These are phyloP conservation scores for Cladosporium oxysporum DNA, from an alignment of 2,329 filamentous ascomycete species.

Conservation along the genomic window DNA sequence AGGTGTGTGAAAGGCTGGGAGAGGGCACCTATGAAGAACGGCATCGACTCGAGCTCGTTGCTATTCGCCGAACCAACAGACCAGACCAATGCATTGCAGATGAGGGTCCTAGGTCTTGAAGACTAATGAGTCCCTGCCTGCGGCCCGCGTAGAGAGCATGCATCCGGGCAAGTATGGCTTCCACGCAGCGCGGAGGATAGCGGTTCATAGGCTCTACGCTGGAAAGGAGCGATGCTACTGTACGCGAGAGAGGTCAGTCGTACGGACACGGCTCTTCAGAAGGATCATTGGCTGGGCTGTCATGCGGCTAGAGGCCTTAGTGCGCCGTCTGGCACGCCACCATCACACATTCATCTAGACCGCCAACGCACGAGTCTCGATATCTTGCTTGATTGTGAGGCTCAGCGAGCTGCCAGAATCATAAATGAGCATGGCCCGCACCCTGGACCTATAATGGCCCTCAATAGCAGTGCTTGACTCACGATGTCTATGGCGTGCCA, in stretches of 20 bases:
- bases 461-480: neutral
- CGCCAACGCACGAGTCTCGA: constrained; percentile 8
- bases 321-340: constrained; percentile 9
- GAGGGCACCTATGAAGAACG: constrained; percentile 32
- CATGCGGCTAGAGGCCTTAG: constrained; percentile 21
- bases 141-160: constrained; percentile 8
- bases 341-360: constrained; percentile 20
- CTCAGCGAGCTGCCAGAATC: constrained; percentile 6
- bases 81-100: constrained; percentile 23
- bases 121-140: constrained; percentile 22
- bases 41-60: constrained; percentile 23
- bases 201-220: too few relatives aligned
- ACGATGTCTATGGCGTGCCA: neutral
- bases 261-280: constrained; percentile 13
- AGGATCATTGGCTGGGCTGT: constrained; percentile 16
- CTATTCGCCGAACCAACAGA: constrained; percentile 32
- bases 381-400: neutral
- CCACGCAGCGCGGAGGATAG: too few relatives aligned
- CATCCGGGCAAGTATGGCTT: too few relatives aligned
- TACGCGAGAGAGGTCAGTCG: constrained; percentile 19
- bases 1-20: constrained; percentile 33
- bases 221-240: too few relatives aligned
- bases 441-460: constrained; percentile 6
- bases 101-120: constrained; percentile 22
- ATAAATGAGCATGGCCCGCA: constrained; percentile 15